Evolutionary conservation across 2,329 filamentous ascomycete species (phyloP).

Genomic region (Neonectria magnoliae): DNA sequence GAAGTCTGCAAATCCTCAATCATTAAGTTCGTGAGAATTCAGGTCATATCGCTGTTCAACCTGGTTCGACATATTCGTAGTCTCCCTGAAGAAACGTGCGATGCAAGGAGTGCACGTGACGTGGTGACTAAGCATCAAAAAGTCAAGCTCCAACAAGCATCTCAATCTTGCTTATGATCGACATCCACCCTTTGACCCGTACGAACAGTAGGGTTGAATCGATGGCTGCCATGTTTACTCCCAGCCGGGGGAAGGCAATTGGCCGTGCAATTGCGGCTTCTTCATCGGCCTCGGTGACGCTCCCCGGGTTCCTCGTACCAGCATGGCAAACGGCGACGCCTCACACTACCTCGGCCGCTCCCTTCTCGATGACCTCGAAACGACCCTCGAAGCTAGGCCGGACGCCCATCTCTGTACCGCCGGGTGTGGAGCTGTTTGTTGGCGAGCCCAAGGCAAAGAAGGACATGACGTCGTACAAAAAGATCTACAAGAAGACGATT

Average conservation of each 20-base stretch:
- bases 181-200: conserved; percentile 26
- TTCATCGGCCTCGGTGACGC: conserved; percentile 59
- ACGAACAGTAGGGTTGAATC: conserved; percentile 25
- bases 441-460: conserved; percentile 67
- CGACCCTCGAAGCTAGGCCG: conserved; percentile 85
- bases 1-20: not conserved
- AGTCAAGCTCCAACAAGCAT: conserved; percentile 38
- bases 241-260: conserved; percentile 69
- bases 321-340: conserved; percentile 68
- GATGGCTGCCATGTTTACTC: conserved; percentile 69
- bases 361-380: conserved; percentile 76
- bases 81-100: not conserved
- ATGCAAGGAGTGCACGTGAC: conserved; percentile 39
- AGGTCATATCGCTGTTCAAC: not conserved
- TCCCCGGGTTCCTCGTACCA: conserved; percentile 79
- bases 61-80: not conserved
- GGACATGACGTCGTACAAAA: conserved; percentile 68
- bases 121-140: conserved; percentile 49
- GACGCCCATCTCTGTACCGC: conserved; percentile 81
- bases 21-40: no score
- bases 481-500: conserved; percentile 72
- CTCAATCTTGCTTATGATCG: conserved; percentile 26
- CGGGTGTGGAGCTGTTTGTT: conserved; percentile 81
- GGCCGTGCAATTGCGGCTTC: conserved; percentile 61
- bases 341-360: conserved; percentile 38